Evolutionary conservation across 192 early-diverging fungal genomes (phyloP).

Genomic region (Podila epicladia): DNA sequence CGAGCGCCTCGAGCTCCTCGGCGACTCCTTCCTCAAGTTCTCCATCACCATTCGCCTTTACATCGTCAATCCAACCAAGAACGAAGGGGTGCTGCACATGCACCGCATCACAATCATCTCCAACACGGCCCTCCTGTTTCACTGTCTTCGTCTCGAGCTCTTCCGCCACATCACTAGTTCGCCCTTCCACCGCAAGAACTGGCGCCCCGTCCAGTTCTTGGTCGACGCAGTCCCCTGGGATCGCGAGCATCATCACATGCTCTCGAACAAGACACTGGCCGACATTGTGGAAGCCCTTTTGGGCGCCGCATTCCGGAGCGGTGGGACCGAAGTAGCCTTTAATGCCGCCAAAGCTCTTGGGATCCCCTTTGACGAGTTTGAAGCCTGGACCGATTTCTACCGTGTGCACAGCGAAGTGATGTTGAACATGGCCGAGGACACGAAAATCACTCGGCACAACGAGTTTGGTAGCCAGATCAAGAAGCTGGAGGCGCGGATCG

Average conservation of each 20-base stretch:
- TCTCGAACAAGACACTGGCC: constrained; percentile 87
- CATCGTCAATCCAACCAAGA: constrained; percentile 72
- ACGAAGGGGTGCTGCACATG: constrained; percentile 85
- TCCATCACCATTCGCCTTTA: constrained; percentile 78
- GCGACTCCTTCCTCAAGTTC: constrained; percentile 91
- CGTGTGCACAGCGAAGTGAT: constrained; percentile 14
- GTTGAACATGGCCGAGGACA: no score
- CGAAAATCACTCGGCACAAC: no score
- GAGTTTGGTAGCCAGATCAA: no score
- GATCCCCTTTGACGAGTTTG: constrained; percentile 65
- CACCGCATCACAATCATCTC: constrained; percentile 77
- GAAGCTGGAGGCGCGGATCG: constrained; percentile 51
- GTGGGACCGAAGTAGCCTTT: constrained; percentile 63
- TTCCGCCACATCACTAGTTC: constrained; percentile 70
- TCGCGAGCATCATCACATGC: constrained; percentile 43
- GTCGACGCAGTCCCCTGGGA: constrained; percentile 35
- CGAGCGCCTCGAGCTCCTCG: constrained; percentile 90
- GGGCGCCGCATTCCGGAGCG: constrained; percentile 76
- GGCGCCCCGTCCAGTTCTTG: constrained; percentile 61
- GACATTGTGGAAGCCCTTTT: constrained; percentile 88
- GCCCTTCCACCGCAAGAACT: constrained; percentile 68
- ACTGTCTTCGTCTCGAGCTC: constrained; percentile 61
- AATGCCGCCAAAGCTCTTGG: constrained; percentile 62
- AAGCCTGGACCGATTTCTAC: constrained; percentile 58
- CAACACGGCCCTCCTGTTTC: constrained; percentile 74